These are phyloP conservation scores for Hura crepitans DNA, from an alignment of 441 rosid species.

Conservation along the genomic window DNA sequence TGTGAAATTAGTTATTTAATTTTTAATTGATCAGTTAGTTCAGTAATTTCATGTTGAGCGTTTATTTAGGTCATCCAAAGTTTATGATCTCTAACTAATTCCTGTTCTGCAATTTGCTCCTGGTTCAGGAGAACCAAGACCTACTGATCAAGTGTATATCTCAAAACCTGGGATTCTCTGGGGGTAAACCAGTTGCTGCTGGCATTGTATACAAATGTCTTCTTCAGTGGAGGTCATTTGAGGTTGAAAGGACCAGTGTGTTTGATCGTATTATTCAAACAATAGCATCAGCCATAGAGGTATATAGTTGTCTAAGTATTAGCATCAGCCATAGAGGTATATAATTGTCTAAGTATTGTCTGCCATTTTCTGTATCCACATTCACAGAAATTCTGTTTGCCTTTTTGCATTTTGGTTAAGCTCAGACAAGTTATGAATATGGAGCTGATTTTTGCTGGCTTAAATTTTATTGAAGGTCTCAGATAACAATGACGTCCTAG, in stretches of 20 bases:
- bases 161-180: constrained; percentile 89
- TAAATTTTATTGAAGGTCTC: constrained; percentile 55
- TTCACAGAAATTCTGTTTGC: constrained; percentile 11
- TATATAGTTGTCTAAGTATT: constrained; percentile 26
- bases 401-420: constrained; percentile 15
- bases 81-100: constrained; percentile 20
- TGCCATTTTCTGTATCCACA: neutral
- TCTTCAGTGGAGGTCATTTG: constrained; percentile 99
- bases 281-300: constrained; percentile 89
- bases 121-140: constrained; percentile 93
- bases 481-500: constrained; percentile 75
- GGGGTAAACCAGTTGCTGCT: constrained; percentile 94
- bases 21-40: neutral
- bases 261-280: constrained; percentile 98
- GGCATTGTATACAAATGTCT: constrained; percentile 94
- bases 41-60: neutral
- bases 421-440: constrained; percentile 16
- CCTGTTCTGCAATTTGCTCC: constrained; percentile 16
- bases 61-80: constrained; percentile 6
- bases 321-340: constrained; percentile 72
- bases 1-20: neutral
- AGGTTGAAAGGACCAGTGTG: constrained; percentile 95
- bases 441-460: constrained; percentile 28
- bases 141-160: constrained; percentile 85
- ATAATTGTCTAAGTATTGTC: constrained; percentile 9